Base-by-base conservation (phyloP, 2,329 filamentous ascomycete genomes). In the Annulohypoxylon truncatum region DNA sequence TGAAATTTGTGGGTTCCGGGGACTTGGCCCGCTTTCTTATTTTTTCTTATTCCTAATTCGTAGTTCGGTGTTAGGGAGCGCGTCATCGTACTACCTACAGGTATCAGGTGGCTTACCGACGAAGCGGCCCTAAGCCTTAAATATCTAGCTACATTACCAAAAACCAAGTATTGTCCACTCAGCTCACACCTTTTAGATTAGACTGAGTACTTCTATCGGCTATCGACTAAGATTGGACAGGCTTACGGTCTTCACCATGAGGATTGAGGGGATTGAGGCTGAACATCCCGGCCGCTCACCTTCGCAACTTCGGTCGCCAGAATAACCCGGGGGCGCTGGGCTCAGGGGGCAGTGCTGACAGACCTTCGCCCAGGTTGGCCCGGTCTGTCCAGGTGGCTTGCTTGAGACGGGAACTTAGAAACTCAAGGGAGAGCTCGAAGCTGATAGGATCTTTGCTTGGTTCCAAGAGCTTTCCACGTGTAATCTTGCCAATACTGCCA, bases 291-390 rank as follows among this genome's bases (percentile, higher is more conserved):
- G 44, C 12, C 53, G n/a, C 44, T 64, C 46, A 54, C 64, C 60
- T 55, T 66, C 64, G 48, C 44, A 50, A 42, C 54, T 54, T 66
- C 64, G 59, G 60, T 67, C 50, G 51, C 57, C 57, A 56, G 18
- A 54, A 47, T 33, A 18, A 26, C 15, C 22, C 26, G 47, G 51
- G 33, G 13, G 33, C 33, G n/a, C 13, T 35, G 33, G 10, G n/a
- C 10, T 3, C 18, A 6, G n/a, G 38, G 44, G 65, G 65, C 65
- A 48, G 65, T 67, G 65, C 61, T 58, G n/a, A 47, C 42, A 35
- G n/a, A 29, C 31, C 35, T 29, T 46, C 6, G 20, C 50, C 50
- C 31, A 52, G 20, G 50, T 52, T 38, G 5, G 33, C 33, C 13
- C 33, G 5, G 35, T 1, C n/a, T 52, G n/a, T 15, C 12, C 50